Percentiles rank a stretch among this genome's conserved stretches.
These are phyloP conservation scores for Entomortierella chlamydospora DNA, from an alignment of 192 early-diverging fungal genomes.

Conservation along the genomic window DNA sequence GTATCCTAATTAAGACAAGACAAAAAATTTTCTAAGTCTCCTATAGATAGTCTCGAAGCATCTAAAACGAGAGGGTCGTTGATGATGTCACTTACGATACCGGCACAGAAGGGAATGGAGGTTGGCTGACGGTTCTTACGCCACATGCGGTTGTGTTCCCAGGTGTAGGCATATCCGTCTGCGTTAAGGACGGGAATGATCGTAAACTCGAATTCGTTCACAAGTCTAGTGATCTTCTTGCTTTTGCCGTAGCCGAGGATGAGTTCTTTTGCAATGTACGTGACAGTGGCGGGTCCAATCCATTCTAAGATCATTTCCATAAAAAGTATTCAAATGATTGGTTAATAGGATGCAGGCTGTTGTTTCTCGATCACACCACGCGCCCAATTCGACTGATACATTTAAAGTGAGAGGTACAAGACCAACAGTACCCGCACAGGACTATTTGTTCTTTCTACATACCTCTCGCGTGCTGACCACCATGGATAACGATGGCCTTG, in stretches of 20 bases:
- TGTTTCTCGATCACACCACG: no score
- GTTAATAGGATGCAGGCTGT: no score
- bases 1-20: slow-evolving; percentile 48
- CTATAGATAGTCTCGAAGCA: no score
- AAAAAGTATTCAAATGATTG: no score
- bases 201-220: slow-evolving; percentile 63
- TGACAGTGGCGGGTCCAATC: slow-evolving; percentile 68
- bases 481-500: slow-evolving; percentile 59
- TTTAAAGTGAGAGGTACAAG: no score
- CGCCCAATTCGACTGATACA: no score
- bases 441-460: no score
- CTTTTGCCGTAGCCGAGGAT: slow-evolving; percentile 59
- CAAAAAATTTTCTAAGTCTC: no score
- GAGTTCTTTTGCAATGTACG: slow-evolving; percentile 67
- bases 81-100: slow-evolving; percentile 53
- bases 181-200: slow-evolving; percentile 74
- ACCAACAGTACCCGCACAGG: no score
- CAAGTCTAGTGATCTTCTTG: slow-evolving; percentile 56
- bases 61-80: no score
- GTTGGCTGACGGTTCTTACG: slow-evolving; percentile 74
- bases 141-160: slow-evolving; percentile 63
- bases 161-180: slow-evolving; percentile 72
- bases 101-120: slow-evolving; percentile 62
- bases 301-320: slow-evolving; percentile 19
- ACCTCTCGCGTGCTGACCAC: slow-evolving; percentile 61